phyloP scores from a whole-genome alignment of 352 stramenopile species.

The Phytopythium kandeliae region DNA sequence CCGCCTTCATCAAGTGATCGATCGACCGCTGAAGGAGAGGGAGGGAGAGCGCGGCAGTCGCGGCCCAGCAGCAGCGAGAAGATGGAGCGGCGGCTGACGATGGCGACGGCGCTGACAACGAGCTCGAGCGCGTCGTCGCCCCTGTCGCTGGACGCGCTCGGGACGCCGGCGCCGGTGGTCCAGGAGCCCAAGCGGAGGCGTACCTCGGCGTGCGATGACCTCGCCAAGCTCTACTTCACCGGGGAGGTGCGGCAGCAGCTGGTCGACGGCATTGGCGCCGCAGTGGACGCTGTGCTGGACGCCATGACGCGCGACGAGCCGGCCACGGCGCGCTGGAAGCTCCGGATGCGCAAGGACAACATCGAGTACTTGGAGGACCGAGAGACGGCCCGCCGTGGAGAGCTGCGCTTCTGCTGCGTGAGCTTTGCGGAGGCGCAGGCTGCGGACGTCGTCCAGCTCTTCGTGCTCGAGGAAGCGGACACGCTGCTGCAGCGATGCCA shows the following conservation, averaged over 20 bases:
- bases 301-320: slow-evolving; percentile 28
- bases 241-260: slow-evolving; percentile 20
- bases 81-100: slow-evolving; percentile 6
- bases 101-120: slow-evolving; percentile 1
- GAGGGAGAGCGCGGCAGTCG: no score
- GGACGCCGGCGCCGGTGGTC: not conserved
- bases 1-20: no score
- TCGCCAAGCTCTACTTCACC: slow-evolving; percentile 4
- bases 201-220: slow-evolving; percentile 7
- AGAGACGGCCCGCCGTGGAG: slow-evolving; percentile 16
- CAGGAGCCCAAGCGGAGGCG: slow-evolving; percentile 1
- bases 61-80: not conserved
- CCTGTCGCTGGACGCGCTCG: slow-evolving; percentile 2
- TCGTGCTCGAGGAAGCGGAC: slow-evolving; percentile 25
- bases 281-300: slow-evolving; percentile 29
- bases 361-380: slow-evolving; percentile 34
- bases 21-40: no score
- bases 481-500: slow-evolving; percentile 23
- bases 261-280: slow-evolving; percentile 18
- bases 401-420: slow-evolving; percentile 36
- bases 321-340: slow-evolving; percentile 17
- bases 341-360: slow-evolving; percentile 27
- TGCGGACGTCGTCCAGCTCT: slow-evolving; percentile 32
- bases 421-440: slow-evolving; percentile 20
- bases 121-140: slow-evolving; percentile 3